Evolutionary conservation across 2,329 filamentous ascomycete species (phyloP), one percentile per base, ranked within the genome.

Genomic region (Pezicula radicicola): DNA sequence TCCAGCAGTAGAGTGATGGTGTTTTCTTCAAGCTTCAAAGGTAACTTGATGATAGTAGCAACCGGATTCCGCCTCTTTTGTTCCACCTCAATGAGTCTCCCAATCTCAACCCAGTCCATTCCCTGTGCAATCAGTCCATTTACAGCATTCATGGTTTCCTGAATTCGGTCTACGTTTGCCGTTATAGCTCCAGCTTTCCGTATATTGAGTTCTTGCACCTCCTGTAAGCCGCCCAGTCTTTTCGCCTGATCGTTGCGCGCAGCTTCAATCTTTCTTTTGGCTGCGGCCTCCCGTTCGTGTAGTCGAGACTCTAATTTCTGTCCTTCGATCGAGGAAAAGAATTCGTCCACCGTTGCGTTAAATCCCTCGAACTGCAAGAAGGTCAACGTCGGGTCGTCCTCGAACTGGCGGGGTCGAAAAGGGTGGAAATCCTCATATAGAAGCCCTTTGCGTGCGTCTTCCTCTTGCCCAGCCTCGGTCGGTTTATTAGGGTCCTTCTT

Each of bases 81-180:
- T 67, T 97, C 93, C 59, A 91, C 82, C 66, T 96, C 91, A 48
- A 99, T 89, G 55, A 99, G 73, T 53, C 87, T 88, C 9, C 83
- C 90, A 62, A 97, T 92, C 59, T 97, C 89, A 10, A 91, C 84
- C 94, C 94, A 99, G 63, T 99, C 94, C 91, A 97, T 97, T 10
- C 93, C 93, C 64, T 96, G 91, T 5, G 83, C 83, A 54, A 99
- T 83, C n/a, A 97, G 75, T 1, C 90, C 89, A 67, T 96, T 97
- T 49, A 99, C 87, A 3, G 94, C 91, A 66, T 91, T 89, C 68
- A 91, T 91, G 4, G 91, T 91, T 71, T 97, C 94, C 66, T 96
- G 89, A 0, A 97, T 92, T 47, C 91, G 83, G 65, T 96, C 90
- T 1, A 91, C 78, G 63, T 99, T 97, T 19, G 91, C 89, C 67